A percentile compares a stretch with the other conserved stretches of the same genome.
These are phyloP conservation scores for Zalaria sp. DNA, from an alignment of 2,329 filamentous ascomycete species.

Conservation along the genomic window DNA sequence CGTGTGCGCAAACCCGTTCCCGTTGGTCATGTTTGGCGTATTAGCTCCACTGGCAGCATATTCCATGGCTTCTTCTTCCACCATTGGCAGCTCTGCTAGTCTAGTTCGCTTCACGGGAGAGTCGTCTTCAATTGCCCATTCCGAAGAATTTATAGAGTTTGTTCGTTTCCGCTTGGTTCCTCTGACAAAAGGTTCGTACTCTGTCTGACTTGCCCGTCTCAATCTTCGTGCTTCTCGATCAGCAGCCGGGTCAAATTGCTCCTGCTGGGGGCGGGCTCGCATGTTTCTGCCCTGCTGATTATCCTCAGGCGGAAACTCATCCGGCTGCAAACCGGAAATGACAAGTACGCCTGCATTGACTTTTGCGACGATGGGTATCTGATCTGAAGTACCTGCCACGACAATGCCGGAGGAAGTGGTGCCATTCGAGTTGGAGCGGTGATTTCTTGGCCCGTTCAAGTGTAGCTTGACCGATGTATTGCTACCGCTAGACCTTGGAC, in stretches of 20 bases:
- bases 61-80: too few species aligned
- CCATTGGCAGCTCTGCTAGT: too few species aligned
- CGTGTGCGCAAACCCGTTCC: too few species aligned
- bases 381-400: too few species aligned
- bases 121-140: too few species aligned
- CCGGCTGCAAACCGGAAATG: slow-evolving; percentile 1
- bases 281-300: slow-evolving; percentile 1
- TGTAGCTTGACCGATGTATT: not conserved
- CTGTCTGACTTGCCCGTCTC: not conserved
- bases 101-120: too few species aligned
- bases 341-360: not conserved
- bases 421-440: not conserved
- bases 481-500: not conserved
- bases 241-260: not conserved
- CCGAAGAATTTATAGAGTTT: too few species aligned
- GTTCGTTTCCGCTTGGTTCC: too few species aligned
- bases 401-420: not conserved
- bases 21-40: too few species aligned
- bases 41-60: too few species aligned
- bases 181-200: too few species aligned
- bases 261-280: not conserved
- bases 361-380: not conserved
- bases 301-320: not conserved
- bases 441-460: not conserved
- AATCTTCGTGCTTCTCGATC: not conserved